Percentiles rank a stretch among this genome's conserved stretches.
These are phyloP conservation scores for Wickerhamiella qilinensis DNA, from an alignment of 805 yeast genomes.

Conservation along the genomic window DNA sequence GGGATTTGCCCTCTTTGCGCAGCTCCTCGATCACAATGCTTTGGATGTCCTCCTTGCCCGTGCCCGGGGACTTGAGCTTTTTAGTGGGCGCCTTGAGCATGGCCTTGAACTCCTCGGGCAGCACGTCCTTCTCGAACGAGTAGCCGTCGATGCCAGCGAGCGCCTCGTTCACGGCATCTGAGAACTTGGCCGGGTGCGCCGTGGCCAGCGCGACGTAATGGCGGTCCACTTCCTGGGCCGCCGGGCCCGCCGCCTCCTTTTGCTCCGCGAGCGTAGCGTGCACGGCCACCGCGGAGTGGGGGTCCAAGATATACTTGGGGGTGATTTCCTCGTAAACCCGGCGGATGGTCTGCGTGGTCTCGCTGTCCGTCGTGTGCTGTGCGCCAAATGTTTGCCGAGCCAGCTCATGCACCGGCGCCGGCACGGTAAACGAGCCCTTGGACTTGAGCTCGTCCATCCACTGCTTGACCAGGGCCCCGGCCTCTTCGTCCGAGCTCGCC, in stretches of 20 bases:
- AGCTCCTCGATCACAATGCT: constrained; percentile 59
- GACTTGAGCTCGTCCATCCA: constrained; percentile 74
- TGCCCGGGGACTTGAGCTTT: constrained; percentile 34
- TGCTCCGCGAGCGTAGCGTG: constrained; percentile 51
- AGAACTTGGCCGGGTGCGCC: constrained; percentile 98
- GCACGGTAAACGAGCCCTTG: constrained; percentile 61
- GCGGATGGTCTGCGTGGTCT: constrained; percentile 69
- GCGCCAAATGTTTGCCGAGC: constrained; percentile 62
- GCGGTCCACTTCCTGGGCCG: constrained; percentile 23
- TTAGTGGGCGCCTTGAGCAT: constrained; percentile 60
- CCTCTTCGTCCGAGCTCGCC: constrained; percentile 40
- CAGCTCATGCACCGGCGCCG: constrained; percentile 41
- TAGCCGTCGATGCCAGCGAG: constrained; percentile 50
- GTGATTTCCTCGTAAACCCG: constrained; percentile 39
- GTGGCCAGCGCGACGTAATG: constrained; percentile 66
- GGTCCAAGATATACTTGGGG: constrained; percentile 73
- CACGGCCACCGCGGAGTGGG: constrained; percentile 93
- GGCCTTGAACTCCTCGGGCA: constrained; percentile 72
- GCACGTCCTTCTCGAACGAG: constrained; percentile 72
- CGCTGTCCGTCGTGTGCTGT: constrained; percentile 60
- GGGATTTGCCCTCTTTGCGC: constrained; percentile 24
- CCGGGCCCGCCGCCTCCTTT: constrained; percentile 26
- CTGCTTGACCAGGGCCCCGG: constrained; percentile 52
- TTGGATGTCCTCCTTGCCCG: constrained; percentile 36
- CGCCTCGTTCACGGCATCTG: constrained; percentile 85